Evolutionary conservation across 108 stramenopile species (phyloP), one percentile per base, ranked within the genome.

Genomic region (Cylindrotheca closterium): DNA sequence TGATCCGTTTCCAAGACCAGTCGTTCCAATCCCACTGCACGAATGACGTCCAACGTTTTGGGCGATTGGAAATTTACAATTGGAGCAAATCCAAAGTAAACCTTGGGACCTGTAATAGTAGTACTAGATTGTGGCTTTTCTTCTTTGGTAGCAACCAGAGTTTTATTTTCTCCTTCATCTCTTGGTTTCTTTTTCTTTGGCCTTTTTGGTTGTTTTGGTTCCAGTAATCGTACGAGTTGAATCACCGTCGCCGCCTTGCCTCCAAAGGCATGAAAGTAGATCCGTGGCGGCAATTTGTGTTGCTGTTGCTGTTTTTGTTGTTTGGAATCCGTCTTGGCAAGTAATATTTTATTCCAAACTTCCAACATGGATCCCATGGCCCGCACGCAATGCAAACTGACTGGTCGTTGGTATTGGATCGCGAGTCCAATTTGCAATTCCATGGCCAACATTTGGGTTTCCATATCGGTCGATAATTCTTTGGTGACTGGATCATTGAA

Each of bases 191-290:
- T 58, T 24, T 49, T 30, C 21, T 34, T 47, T 0, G 28, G 26
- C 25, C 61, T 70, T n/a, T n/a, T n/a, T n/a, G n/a, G n/a, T n/a
- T n/a, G n/a, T n/a, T n/a, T n/a, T n/a, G n/a, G n/a, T 57, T 66
- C 72, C 51, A 58, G 34, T 31, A 64, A 60, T 15, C 83, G 74
- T n/a, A 79, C 25, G 3, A 94, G 51, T 60, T 90, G 89, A 25
- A 85, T 79, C 0, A 84, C 60, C 0, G 79, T 63, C 1, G 78
- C 88, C 8, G 63, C 76, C 58, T 94, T 94, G 8, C 93, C 93
- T 18, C 87, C 88, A 68, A 91, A 94, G 28, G 93, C 89, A 77
- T 94, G 93, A 65, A 94, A 94, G 60, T 94, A 94, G 8, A 94
- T 73, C 60, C 73, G 68, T 17, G 89, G 88, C 31, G 93, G 93